Evolutionary conservation across 768 basidiomycete genomes (phyloP), one percentile per base, ranked within the genome.

Genomic region (Mycena albidolilacea): DNA sequence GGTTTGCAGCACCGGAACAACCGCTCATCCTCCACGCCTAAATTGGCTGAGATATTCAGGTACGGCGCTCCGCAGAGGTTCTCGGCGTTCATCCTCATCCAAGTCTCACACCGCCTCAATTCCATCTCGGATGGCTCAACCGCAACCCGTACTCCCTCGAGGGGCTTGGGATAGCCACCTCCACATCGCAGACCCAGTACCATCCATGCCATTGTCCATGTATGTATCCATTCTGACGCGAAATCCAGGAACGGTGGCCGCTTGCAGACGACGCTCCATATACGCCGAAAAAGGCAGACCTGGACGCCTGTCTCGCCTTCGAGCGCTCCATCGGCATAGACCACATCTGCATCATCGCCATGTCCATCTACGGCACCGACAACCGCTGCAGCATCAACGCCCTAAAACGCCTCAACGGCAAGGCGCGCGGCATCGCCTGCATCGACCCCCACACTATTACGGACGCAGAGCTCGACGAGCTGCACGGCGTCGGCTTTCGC

Each of bases 301-400:
- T 58, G 37, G 57, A 58, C 15, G 30, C 57, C 35, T 58, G 57
- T 58, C 57, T 58, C 57, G 57, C 57, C 57, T 58, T 58, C 57
- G 57, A 58, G 57, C 57, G 57, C 57, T 58, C 35, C 57, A 38
- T 58, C 57, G 57, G 57, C 57, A 38, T 58, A 58, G 57, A 58
- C 57, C 57, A 58, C 37, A 38, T 58, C 37, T 58, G 57, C 57
- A 58, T 58, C 57, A 58, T 58, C 57, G 57, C 57, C 57, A 58
- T 58, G 57, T 58, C 57, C 57, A 38, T 58, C 37, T 58, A 58
- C 57, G 57, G 57, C 57, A 58, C 57, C 35, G 57, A 58, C 57
- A 58, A 58, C 57, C 30, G 57, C 57, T 58, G 57, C 57, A 58
- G 57, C 57, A 38, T 58, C 57, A 37, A 58, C 57, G 35, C 57